phyloP scores from a whole-genome alignment of 495 filamentous ascomycete species.

The Trichoderma asperelloides region DNA sequence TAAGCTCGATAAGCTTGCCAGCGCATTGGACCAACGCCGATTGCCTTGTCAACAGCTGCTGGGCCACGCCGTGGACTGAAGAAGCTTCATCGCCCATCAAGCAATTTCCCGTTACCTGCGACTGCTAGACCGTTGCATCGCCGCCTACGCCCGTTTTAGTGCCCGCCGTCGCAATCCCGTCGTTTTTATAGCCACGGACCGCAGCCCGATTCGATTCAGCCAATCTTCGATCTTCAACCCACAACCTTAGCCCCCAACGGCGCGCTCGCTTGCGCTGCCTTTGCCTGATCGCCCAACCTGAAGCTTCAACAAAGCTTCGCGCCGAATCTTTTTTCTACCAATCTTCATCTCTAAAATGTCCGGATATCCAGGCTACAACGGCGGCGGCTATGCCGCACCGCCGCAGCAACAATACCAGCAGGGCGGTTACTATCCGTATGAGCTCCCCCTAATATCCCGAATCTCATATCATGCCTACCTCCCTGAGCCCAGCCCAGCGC shows the following conservation, averaged over 20 bases:
- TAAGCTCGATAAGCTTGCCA: not conserved
- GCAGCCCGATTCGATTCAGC: not conserved
- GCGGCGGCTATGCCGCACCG: conserved; percentile 16
- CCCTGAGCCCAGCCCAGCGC: not conserved
- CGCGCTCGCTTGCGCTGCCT: conserved; percentile 6
- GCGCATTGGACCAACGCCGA: not conserved
- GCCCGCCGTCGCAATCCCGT: not conserved
- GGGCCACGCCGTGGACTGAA: not conserved
- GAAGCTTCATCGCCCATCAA: not conserved
- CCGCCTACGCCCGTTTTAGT: not conserved
- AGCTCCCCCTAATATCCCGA: not conserved
- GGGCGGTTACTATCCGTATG: conserved; percentile 25
- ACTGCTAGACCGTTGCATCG: not conserved
- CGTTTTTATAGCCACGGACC: not conserved
- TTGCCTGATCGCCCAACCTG: not conserved
- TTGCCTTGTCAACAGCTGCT: not conserved
- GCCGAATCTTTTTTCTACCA: not conserved
- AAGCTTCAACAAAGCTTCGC: conserved; percentile 1
- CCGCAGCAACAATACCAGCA: conserved; percentile 22
- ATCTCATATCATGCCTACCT: not conserved
- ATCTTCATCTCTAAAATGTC: conserved; percentile 19
- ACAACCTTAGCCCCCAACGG: not conserved
- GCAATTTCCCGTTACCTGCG: not conserved
- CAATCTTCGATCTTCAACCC: not conserved
- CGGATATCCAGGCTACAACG: conserved; percentile 28